Conservation (phyloP, 495 filamentous ascomycete species). For the Bacidia rubella region DNA sequence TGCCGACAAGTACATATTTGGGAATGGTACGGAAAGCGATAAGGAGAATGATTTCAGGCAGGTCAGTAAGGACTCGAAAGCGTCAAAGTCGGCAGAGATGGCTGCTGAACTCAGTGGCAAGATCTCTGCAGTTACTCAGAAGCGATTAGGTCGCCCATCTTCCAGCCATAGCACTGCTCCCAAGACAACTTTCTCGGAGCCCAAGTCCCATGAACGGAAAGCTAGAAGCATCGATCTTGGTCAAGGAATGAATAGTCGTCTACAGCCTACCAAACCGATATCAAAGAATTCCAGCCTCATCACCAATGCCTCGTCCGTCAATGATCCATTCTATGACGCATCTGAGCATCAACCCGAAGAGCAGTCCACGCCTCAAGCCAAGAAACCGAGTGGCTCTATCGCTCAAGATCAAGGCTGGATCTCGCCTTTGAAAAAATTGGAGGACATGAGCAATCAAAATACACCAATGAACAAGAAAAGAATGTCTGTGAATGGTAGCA, state of each 20-base stretch:
- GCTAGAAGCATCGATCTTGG: slow-evolving; percentile 11
- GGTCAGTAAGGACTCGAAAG: slow-evolving; percentile 8
- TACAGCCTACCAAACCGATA: background rate
- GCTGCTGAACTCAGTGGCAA: background rate
- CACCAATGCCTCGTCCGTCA: slow-evolving; percentile 5
- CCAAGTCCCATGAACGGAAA: slow-evolving; percentile 9
- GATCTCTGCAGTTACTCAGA: background rate
- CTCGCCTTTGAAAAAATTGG: slow-evolving; percentile 5
- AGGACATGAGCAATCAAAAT: background rate
- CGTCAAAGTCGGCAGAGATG: background rate
- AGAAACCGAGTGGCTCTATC: background rate
- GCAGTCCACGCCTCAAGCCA: background rate
- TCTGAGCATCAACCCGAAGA: slow-evolving; percentile 3
- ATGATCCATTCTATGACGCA: slow-evolving; percentile 17
- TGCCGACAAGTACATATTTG: slow-evolving; percentile 28
- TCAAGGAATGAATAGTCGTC: background rate
- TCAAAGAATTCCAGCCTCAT: slow-evolving; percentile 5
- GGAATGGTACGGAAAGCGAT: slow-evolving; percentile 11
- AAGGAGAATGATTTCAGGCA: slow-evolving; percentile 6
- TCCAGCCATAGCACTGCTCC: slow-evolving; percentile 10
- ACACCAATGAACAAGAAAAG: background rate
- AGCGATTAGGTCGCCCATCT: slow-evolving; percentile 9
- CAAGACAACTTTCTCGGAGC: slow-evolving; percentile 1
- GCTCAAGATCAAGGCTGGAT: slow-evolving; percentile 10
- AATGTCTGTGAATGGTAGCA: background rate